A percentile compares a stretch with the other conserved stretches of the same genome.
Conservation (phyloP, 2,329 filamentous ascomycete genomes). For the Orbilia blumenaviensis region DNA sequence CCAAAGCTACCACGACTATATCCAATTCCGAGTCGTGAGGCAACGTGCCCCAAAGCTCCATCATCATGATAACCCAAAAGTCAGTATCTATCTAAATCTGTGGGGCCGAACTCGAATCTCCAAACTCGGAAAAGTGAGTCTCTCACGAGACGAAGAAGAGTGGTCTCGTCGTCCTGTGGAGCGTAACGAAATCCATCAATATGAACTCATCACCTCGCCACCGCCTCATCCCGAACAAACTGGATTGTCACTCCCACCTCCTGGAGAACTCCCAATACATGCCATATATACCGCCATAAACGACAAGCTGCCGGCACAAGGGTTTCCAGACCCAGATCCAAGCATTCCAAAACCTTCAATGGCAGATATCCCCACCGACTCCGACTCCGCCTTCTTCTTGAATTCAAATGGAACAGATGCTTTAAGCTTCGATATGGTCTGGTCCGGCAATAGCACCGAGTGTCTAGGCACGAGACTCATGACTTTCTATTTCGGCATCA, state of each 20-base stretch:
- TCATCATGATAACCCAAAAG: conserved; percentile 38
- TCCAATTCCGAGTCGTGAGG: conserved; percentile 37
- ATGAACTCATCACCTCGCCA: conserved; percentile 43
- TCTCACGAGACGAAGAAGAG: conserved; percentile 22
- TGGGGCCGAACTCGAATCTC: conserved; percentile 30
- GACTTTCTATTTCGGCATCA: conserved; percentile 50
- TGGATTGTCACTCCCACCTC: not conserved
- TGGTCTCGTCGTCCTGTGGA: conserved; percentile 34
- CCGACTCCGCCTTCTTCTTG: conserved; percentile 44
- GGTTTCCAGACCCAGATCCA: conserved; percentile 18
- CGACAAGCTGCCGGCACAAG: not conserved
- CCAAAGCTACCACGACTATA: conserved; percentile 37
- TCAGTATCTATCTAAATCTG: conserved; percentile 43
- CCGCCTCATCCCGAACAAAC: not conserved
- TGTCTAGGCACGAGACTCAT: conserved; percentile 44
- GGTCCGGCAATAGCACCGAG: conserved; percentile 45
- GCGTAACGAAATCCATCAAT: conserved; percentile 49
- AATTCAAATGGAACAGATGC: conserved; percentile 53
- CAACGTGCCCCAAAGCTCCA: conserved; percentile 45
- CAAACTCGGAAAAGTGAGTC: not conserved
- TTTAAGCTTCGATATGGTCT: conserved; percentile 48
- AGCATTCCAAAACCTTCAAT: conserved; percentile 37
- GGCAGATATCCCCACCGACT: conserved; percentile 35
- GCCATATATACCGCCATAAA: conserved; percentile 47
- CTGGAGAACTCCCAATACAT: conserved; percentile 29